Conservation (phyloP, 257 asterid genomes). For the Scutellaria barbata region DNA sequence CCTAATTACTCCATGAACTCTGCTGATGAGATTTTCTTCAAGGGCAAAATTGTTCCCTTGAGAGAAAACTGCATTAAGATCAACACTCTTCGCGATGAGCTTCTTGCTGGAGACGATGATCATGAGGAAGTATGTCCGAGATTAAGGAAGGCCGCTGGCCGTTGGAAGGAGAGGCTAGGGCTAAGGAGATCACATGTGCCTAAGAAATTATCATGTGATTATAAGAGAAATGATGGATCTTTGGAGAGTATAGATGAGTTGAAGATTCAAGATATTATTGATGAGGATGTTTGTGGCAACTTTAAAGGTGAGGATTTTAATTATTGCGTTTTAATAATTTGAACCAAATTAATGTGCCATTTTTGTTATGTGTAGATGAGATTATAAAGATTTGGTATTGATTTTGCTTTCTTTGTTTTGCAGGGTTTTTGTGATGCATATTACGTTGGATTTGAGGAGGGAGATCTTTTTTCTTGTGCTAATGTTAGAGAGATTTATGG, state of each 20-base stretch:
- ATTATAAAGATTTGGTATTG: conserved; percentile 1
- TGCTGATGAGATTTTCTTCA: conserved; percentile 77
- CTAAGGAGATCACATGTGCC: conserved; percentile 54
- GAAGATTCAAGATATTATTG: conserved; percentile 39
- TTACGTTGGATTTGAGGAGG: conserved; percentile 18
- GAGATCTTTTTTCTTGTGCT: conserved; percentile 19
- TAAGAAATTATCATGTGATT: conserved; percentile 40
- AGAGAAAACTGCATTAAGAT: conserved; percentile 48
- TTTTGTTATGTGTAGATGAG: neutral
- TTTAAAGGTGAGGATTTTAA: conserved; percentile 46
- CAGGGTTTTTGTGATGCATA: conserved; percentile 35
- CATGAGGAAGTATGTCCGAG: conserved; percentile 40
- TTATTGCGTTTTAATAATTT: neutral
- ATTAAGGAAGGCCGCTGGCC: conserved; percentile 41
- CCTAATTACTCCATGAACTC: conserved; percentile 60
- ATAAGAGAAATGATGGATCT: conserved; percentile 40
- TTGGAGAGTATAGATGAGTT: conserved; percentile 65
- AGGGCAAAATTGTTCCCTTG: conserved; percentile 70
- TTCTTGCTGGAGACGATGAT: conserved; percentile 61
- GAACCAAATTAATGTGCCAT: no score
- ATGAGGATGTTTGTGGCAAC: conserved; percentile 28
- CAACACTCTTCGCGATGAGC: conserved; percentile 75
- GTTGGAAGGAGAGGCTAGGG: conserved; percentile 81
- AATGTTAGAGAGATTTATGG: conserved; percentile 21
- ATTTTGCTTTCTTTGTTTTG: conserved; percentile 11